phyloP scores from a whole-genome alignment of 148 eudicot genomes.

The Vaccinium macrocarpon region DNA sequence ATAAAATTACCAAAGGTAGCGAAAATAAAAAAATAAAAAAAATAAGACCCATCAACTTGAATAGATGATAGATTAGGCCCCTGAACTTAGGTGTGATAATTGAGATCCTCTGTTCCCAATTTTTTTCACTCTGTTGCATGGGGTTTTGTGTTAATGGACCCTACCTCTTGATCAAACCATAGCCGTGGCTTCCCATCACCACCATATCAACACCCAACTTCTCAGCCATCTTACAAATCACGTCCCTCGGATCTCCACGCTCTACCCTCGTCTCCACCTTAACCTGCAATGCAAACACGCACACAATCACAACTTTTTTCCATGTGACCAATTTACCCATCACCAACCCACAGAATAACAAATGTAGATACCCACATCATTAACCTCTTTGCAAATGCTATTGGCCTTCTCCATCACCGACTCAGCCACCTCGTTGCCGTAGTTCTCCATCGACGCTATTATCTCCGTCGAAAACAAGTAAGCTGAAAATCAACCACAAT shows the following conservation, averaged over 20 bases:
- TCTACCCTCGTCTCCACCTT: slow-evolving; percentile 54
- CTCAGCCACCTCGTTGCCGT: slow-evolving; percentile 52
- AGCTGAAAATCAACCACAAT: slow-evolving; percentile 34
- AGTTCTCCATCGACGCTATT: slow-evolving; percentile 55
- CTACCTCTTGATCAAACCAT: slow-evolving; percentile 65
- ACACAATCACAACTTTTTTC: background rate
- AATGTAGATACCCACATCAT: slow-evolving; percentile 18
- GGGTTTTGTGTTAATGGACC: background rate
- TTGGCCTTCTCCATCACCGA: slow-evolving; percentile 53
- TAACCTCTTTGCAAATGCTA: slow-evolving; percentile 43
- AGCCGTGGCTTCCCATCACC: slow-evolving; percentile 81
- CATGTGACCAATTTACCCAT: slow-evolving; percentile 1
- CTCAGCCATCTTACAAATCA: slow-evolving; percentile 64
- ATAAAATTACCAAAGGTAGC: no score
- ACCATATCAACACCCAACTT: slow-evolving; percentile 49
- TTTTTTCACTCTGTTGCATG: no score
- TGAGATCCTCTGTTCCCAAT: no score
- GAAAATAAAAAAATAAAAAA: no score
- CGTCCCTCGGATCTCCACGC: slow-evolving; percentile 71
- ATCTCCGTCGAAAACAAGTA: slow-evolving; percentile 43
- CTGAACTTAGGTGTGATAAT: no score
- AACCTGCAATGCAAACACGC: slow-evolving; percentile 32
- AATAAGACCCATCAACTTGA: no score
- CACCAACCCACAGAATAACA: background rate
- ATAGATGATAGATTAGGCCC: no score